Evolutionary conservation across 2,329 filamentous ascomycete species (phyloP).

Genomic region (Zasmidium citrigriseum): DNA sequence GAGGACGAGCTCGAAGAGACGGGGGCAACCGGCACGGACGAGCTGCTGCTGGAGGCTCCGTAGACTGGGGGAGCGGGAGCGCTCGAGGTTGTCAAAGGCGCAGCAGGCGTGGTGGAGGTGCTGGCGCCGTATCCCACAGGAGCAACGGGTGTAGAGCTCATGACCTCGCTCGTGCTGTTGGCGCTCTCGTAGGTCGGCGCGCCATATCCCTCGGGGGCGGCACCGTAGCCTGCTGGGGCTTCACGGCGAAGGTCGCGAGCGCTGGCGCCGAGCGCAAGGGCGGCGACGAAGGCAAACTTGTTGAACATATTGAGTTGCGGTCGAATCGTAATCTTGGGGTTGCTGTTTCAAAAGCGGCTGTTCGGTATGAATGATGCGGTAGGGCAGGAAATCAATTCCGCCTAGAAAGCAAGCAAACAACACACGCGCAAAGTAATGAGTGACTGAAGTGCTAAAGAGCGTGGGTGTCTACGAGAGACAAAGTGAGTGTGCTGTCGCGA

Average conservation of each 20-base stretch:
- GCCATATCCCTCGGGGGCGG: constrained; percentile 15
- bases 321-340: constrained; percentile 16
- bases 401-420: constrained; percentile 22
- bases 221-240: constrained; percentile 19
- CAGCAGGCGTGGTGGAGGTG: constrained; percentile 1
- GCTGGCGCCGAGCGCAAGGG: constrained; percentile 29
- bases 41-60: constrained; percentile 7
- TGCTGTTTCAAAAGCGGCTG: constrained; percentile 11
- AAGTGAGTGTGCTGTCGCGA: constrained; percentile 28
- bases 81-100: constrained; percentile 3
- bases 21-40: constrained; percentile 3
- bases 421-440: constrained; percentile 28
- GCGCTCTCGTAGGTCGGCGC: constrained; percentile 1
- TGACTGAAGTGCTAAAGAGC: constrained; percentile 35
- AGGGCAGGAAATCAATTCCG: constrained; percentile 27
- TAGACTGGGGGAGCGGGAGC: constrained; percentile 13
- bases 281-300: constrained; percentile 34
- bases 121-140: constrained; percentile 1
- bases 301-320: constrained; percentile 26
- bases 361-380: constrained; percentile 10
- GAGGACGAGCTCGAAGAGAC: constrained; percentile 13
- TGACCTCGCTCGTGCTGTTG: constrained; percentile 4
- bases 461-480: constrained; percentile 34
- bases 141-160: constrained; percentile 11
- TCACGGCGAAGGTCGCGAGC: constrained; percentile 16